Base-by-base conservation (phyloP, 2,329 filamentous ascomycete genomes). In the Coniochaeta sp. region DNA sequence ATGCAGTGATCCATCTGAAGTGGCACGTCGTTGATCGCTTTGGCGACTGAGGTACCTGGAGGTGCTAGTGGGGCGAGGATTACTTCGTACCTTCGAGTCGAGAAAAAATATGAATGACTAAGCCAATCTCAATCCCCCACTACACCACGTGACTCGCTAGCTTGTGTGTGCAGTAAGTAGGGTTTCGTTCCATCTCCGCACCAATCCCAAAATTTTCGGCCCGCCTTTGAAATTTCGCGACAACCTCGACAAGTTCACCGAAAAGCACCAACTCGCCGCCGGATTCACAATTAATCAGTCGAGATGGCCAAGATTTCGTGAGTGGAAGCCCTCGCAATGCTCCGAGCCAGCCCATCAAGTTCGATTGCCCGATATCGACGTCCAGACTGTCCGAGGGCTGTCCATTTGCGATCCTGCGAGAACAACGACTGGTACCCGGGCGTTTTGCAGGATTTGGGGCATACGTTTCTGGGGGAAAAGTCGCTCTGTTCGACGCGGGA, bases 251-350 rank as follows among this genome's bases (percentile, higher is more conserved):
- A 58, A 28, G 19, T 33, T 36, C 54, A 34, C 8, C 56, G 19
- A 16, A 22, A 31, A 57, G 28, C 54, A 34, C 56, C 19, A 34
- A 43, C 64, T 67, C 66, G 67, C 66, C 67, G 67, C 58, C 64
- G 64, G 66, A 65, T 66, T 62, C 66, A 62, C 65, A 66, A 63
- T 63, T 65, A 76, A 74, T 74, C 77, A 76, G 75, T 78, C 74
- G 79, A 76, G 83, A 86, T 86, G 83, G 83, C 82, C 76, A 86
- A 86, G 78, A 72, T 81, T 69, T 84, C 82, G 83, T 86, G 80
- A 79, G 83, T 84, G 34, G 19, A 31, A 55, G 17, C 33, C 44
- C 50, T 57, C 38, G 19, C 36, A 17, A 9, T 8, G 24, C 4
- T 28, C 31, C 9, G 14, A n/a, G 26, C 59, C 62, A 52, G 47